Evolutionary conservation across 1,284 basidiomycete genomes (phyloP).

Genomic region (Jaminaea rosea): DNA sequence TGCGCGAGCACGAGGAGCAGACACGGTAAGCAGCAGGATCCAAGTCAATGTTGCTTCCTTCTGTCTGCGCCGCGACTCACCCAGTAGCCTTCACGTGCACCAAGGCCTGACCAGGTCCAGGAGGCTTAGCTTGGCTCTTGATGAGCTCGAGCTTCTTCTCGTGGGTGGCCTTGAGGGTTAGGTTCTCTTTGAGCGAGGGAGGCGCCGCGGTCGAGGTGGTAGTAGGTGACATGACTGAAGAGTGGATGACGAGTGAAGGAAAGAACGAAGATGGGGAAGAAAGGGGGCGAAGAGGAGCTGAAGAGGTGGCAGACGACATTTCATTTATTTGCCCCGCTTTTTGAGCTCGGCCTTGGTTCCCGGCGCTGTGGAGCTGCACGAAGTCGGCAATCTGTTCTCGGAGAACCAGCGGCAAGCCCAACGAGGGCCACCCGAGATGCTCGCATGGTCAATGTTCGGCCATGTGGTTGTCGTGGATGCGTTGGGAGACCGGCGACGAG

Average conservation of each 20-base stretch:
- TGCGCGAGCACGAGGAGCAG: no score
- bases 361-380: no score
- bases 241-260: background rate
- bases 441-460: no score
- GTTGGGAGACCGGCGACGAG: no score
- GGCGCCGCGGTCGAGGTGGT: background rate
- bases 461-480: no score
- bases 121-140: conserved; percentile 17
- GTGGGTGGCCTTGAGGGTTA: conserved; percentile 26
- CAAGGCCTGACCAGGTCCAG: conserved; percentile 37
- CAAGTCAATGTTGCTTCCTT: no score
- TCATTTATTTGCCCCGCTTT: no score
- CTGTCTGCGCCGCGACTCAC: conserved; percentile 6
- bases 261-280: background rate
- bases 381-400: no score
- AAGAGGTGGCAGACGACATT: background rate
- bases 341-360: no score
- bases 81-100: conserved; percentile 41
- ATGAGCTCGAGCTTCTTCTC: conserved; percentile 36
- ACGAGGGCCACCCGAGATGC: no score
- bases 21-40: no score
- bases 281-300: background rate
- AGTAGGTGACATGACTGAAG: background rate
- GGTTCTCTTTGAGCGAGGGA: conserved; percentile 21
- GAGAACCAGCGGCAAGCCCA: no score